Percentiles rank a stretch among this genome's conserved stretches.
Evolutionary conservation across 2,329 filamentous ascomycete genomes (phyloP).

Genomic region (Coniella vitis): DNA sequence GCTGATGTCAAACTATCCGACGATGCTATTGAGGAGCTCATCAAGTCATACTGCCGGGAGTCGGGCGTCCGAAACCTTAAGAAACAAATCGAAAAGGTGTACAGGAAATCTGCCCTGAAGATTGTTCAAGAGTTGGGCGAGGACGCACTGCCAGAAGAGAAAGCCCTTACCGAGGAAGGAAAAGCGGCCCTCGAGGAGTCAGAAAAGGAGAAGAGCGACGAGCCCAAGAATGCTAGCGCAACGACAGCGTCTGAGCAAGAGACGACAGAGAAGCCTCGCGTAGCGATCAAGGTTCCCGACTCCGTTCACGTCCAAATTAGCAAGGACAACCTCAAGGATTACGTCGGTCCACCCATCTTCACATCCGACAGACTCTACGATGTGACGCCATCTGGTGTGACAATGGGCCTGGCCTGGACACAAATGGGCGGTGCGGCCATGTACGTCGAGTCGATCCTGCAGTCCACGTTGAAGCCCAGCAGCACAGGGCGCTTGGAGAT

Average conservation of each 20-base stretch:
- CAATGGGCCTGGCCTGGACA: slow-evolving; percentile 98
- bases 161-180: slow-evolving; percentile 78
- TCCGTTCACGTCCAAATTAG: slow-evolving; percentile 78
- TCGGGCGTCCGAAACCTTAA: slow-evolving; percentile 96
- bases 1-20: slow-evolving; percentile 84
- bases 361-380: slow-evolving; percentile 95
- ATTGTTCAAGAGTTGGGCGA: slow-evolving; percentile 94
- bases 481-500: slow-evolving; percentile 79
- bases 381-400: slow-evolving; percentile 83
- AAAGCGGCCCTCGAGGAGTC: slow-evolving; percentile 69
- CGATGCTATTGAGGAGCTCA: slow-evolving; percentile 88
- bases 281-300: slow-evolving; percentile 77
- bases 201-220: slow-evolving; percentile 51
- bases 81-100: slow-evolving; percentile 99
- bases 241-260: slow-evolving; percentile 47
- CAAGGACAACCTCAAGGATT: slow-evolving; percentile 90
- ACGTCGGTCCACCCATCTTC: slow-evolving; percentile 91
- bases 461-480: slow-evolving; percentile 66
- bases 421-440: slow-evolving; percentile 93
- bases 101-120: slow-evolving; percentile 92
- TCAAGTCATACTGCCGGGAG: slow-evolving; percentile 97
- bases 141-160: slow-evolving; percentile 69
- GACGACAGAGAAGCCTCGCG: slow-evolving; percentile 63
- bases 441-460: slow-evolving; percentile 94
- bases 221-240: slow-evolving; percentile 27